phyloP scores from a whole-genome alignment of 306 rosid species.

The Arachis stenosperma region DNA sequence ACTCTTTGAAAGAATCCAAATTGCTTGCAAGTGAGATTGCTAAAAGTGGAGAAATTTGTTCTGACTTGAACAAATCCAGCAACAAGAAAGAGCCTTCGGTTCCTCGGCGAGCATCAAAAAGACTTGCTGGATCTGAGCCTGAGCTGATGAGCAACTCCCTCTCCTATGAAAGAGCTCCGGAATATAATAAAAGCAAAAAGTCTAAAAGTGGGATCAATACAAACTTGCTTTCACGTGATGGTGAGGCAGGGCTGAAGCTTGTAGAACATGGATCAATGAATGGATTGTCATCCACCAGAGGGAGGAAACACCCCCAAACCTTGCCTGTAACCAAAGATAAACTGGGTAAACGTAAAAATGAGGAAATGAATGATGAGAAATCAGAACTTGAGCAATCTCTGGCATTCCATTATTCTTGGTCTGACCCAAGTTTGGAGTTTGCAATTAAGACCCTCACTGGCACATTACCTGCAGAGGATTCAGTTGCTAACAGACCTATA shows the following conservation, averaged over 20 bases:
- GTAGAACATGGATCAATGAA: conserved; percentile 33
- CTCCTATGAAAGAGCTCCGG: conserved; percentile 43
- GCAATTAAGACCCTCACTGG: conserved; percentile 71
- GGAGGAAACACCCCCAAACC: conserved; percentile 21
- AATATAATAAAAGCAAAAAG: conserved; percentile 37
- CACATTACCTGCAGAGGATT: conserved; percentile 54
- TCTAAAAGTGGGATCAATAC: conserved; percentile 39
- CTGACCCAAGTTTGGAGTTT: conserved; percentile 79
- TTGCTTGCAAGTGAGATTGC: conserved; percentile 36
- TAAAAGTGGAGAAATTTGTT: conserved; percentile 38
- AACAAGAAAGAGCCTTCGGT: conserved; percentile 46
- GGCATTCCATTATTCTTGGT: conserved; percentile 62
- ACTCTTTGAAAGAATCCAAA: conserved; percentile 27
- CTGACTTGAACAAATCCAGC: conserved; percentile 43
- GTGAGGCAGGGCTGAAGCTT: conserved; percentile 7
- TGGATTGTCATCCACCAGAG: conserved; percentile 37
- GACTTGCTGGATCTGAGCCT: conserved; percentile 53
- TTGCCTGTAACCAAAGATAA: conserved; percentile 36
- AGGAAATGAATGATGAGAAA: conserved; percentile 42
- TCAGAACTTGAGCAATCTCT: conserved; percentile 49
- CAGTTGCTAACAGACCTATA: conserved; percentile 34
- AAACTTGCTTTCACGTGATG: conserved; percentile 38
- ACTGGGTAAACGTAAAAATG: conserved; percentile 38
- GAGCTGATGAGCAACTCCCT: conserved; percentile 41
- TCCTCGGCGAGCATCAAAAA: conserved; percentile 52